Base-by-base conservation (phyloP, 345 rosid genomes). In the Anastatica hierochuntica region DNA sequence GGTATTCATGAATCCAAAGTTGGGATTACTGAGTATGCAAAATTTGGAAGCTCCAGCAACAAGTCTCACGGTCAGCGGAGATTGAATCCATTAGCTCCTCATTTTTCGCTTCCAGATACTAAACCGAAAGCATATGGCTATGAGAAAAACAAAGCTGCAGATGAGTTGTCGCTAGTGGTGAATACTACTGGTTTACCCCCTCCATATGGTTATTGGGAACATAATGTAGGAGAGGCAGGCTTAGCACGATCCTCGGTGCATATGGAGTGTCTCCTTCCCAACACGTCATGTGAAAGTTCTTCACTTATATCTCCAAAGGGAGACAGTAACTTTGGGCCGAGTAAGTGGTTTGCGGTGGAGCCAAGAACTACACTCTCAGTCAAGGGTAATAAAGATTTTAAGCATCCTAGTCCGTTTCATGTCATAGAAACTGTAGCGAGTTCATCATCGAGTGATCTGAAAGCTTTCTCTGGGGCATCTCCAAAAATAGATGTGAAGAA, bases 11-110 rank as follows among this genome's bases (percentile, higher is more conserved):
- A 62, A 48, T 56, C 67, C 38, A 19, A 46, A 34, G 56, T 61
- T 37, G 39, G 56, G 56, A 43, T 50, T 36, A 48, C 62, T 21
- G 66, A 57, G 42, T 37, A 49, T 58, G 59, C 44, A 60, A 69
- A 57, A 64, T 60, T 46, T 37, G 43, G 60, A 16, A 53, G 56
- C 24, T 45, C 56, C 9, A 53, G 49, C 65, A 45, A 53, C 21
- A 67, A 40, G 43, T 29, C 51, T 46, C 45, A 4, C 38, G 66
- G 45, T 52, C 55, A 40, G 57, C 36, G 33, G 26, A 67, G 18
- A 47, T 26, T 67, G 52, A 67, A 67, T 53, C 71, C 71, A 10
- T 12, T 51, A 51, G 66, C 71, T 0, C 61, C 15, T 60, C 61
- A 67, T 49, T 67, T 67, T 49, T 59, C 60, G 17, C 44, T 59